A percentile compares a stretch with the other conserved stretches of the same genome.
Evolutionary conservation across 345 rosid genomes (phyloP).

Genomic region (Chamaenerion angustifolium): DNA sequence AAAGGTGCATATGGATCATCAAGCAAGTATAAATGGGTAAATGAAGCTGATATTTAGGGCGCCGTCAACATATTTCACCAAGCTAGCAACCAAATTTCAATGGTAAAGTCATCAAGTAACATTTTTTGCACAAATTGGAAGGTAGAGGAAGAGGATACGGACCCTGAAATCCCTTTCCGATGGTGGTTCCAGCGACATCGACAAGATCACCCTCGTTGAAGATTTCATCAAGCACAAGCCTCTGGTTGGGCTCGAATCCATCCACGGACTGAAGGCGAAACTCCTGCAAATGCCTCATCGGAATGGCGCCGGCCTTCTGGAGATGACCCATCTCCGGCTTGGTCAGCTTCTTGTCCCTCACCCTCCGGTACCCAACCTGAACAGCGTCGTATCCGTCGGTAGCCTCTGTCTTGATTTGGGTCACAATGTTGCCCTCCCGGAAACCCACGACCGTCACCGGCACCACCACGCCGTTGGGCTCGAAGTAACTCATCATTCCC

Average conservation of each 20-base stretch:
- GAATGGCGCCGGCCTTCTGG: constrained; percentile 61
- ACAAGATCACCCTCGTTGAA: constrained; percentile 83
- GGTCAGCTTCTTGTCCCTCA: constrained; percentile 72
- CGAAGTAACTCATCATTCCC: constrained; percentile 90
- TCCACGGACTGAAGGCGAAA: constrained; percentile 46
- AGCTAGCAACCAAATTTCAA: too few species aligned
- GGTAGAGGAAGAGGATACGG: background rate
- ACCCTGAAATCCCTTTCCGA: constrained; percentile 98
- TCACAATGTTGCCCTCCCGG: constrained; percentile 85
- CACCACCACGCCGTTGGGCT: constrained; percentile 54
- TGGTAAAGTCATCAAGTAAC: too few species aligned
- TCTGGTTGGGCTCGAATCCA: constrained; percentile 58
- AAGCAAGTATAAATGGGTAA: too few species aligned
- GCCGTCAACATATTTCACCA: too few species aligned
- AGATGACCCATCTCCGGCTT: constrained; percentile 91
- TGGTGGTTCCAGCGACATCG: constrained; percentile 81
- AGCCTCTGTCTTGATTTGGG: constrained; percentile 64
- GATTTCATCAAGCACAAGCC: constrained; percentile 49
- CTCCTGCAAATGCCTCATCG: constrained; percentile 80
- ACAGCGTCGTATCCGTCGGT: constrained; percentile 89
- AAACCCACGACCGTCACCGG: constrained; percentile 92
- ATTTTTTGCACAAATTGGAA: background rate
- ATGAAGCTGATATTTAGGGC: too few species aligned
- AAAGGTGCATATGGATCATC: too few species aligned
- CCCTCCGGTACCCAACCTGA: constrained; percentile 77